Evolutionary conservation across 1,284 basidiomycete genomes (phyloP).

Genomic region (Naganishia sp.): DNA sequence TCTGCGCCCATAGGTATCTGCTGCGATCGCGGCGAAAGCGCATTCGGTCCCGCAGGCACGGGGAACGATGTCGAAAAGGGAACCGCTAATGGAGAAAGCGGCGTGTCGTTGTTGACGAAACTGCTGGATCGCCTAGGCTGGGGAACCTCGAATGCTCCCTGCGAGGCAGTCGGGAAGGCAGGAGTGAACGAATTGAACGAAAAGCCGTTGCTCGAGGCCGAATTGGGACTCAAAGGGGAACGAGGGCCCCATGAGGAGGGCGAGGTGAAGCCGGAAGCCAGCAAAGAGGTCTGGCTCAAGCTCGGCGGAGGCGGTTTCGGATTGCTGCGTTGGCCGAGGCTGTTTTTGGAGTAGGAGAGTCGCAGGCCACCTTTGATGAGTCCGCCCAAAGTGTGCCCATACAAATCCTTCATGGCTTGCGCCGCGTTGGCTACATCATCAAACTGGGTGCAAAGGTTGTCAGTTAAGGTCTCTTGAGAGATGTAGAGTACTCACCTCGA

Average conservation of each 20-base stretch:
- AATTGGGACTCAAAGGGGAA: constrained; percentile 28
- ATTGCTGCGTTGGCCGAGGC: constrained; percentile 63
- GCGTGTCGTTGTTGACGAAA: constrained; percentile 31
- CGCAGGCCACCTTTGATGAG: constrained; percentile 93
- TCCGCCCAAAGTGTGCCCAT: constrained; percentile 86
- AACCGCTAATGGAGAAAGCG: constrained; percentile 31
- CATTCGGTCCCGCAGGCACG: neutral
- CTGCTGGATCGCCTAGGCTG: constrained; percentile 19
- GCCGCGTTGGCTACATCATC: constrained; percentile 84
- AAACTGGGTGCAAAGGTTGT: constrained; percentile 61
- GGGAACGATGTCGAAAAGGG: constrained; percentile 32
- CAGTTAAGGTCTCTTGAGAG: neutral
- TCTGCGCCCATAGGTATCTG: constrained; percentile 19
- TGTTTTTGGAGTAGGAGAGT: constrained; percentile 94
- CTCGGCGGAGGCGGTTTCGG: constrained; percentile 30
- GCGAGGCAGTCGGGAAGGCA: constrained; percentile 13
- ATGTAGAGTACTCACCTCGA: constrained; percentile 64
- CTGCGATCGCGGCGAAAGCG: constrained; percentile 27
- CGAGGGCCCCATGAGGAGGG: constrained; percentile 25
- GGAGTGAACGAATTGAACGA: constrained; percentile 28
- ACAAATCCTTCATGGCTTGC: constrained; percentile 81
- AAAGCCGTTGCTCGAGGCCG: constrained; percentile 27
- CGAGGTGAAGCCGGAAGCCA: constrained; percentile 16
- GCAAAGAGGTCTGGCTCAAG: constrained; percentile 12
- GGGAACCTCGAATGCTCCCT: constrained; percentile 12